Evolutionary conservation across 345 rosid genomes (phyloP).

Genomic region (Camelina hispida): DNA sequence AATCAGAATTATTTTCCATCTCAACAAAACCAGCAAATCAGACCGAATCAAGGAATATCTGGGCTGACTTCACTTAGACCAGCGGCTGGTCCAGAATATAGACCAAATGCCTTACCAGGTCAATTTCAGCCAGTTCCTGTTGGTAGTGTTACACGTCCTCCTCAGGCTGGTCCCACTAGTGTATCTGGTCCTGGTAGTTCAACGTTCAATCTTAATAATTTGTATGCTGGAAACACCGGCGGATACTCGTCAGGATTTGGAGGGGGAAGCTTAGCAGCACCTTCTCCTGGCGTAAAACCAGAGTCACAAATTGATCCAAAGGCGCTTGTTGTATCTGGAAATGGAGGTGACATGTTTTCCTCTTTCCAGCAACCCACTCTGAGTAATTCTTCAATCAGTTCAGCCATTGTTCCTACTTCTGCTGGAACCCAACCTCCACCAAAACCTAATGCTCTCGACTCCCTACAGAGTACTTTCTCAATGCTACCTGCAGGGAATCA

Average conservation of each 20-base stretch:
- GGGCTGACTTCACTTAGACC: conserved; percentile 57
- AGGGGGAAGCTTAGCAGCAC: conserved; percentile 49
- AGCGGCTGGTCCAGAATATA: conserved; percentile 54
- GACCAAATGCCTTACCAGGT: conserved; percentile 54
- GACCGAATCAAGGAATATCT: conserved; percentile 59
- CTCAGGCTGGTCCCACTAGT: conserved; percentile 51
- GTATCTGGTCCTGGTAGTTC: conserved; percentile 50
- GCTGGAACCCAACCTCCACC: conserved; percentile 56
- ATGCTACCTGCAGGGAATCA: conserved; percentile 67
- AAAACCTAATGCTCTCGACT: conserved; percentile 66
- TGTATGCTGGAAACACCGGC: conserved; percentile 60
- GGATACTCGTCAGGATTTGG: conserved; percentile 55
- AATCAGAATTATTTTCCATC: conserved; percentile 59
- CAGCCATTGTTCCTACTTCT: conserved; percentile 59
- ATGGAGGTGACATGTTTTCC: conserved; percentile 70
- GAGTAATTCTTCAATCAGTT: conserved; percentile 53
- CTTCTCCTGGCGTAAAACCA: conserved; percentile 48
- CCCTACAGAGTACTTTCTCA: conserved; percentile 71
- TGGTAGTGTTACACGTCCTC: conserved; percentile 49
- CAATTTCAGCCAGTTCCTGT: conserved; percentile 51
- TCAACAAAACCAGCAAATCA: conserved; percentile 56
- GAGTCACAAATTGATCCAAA: conserved; percentile 58
- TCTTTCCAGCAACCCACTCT: conserved; percentile 50
- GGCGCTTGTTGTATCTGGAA: conserved; percentile 64
- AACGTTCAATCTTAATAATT: conserved; percentile 53